Evolutionary conservation across 2,329 filamentous ascomycete species (phyloP), one percentile per base, ranked within the genome.

Genomic region (Xylariaceae sp.): DNA sequence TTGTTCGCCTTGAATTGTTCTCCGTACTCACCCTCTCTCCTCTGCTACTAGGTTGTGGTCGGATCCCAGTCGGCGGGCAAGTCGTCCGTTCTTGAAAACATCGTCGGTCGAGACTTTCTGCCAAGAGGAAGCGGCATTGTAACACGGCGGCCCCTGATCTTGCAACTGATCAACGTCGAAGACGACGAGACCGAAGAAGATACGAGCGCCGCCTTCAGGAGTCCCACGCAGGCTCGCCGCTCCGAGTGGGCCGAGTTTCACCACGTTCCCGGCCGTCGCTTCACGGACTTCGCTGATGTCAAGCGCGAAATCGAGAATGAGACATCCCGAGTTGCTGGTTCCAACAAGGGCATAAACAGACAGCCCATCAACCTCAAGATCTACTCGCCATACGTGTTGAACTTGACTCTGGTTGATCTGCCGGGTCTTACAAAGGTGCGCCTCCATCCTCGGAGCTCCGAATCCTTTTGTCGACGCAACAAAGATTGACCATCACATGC

Each of bases 331-430:
- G 96, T 99, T 59, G 83, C 83, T 60, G 94, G 94, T 69, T 95
- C 85, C 78, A 99, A 99, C 79, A 97, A 97, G 77, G 94, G 94
- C 70, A 99, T 99, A 79, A 97, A 96, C 75, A 83, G 94, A 64
- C 90, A 96, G 73, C 92, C 94, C 61, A 99, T 99, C 75, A 97
- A 99, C 77, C 84, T 99, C 67, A 97, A 97, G 74, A 94, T 99
- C 64, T 99, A 96, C 79, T 97, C 94, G 51, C 92, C 94, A 23
- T 89, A 97, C 74, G 94, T 99, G 61, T 84, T 99, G 62, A 99
- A 95, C 76, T 80, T 99, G 76, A 99, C 94, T 2, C 80, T 99
- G 69, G 94, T 99, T 62, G 94, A 99, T 81, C 77, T 99, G 71
- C 94, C 94, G 2, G 94, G 94, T 68, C 78, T 99, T 72, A 99